These are phyloP conservation scores for Penicillium corylophilum DNA, from an alignment of 2,329 filamentous ascomycete species.

Conservation along the genomic window DNA sequence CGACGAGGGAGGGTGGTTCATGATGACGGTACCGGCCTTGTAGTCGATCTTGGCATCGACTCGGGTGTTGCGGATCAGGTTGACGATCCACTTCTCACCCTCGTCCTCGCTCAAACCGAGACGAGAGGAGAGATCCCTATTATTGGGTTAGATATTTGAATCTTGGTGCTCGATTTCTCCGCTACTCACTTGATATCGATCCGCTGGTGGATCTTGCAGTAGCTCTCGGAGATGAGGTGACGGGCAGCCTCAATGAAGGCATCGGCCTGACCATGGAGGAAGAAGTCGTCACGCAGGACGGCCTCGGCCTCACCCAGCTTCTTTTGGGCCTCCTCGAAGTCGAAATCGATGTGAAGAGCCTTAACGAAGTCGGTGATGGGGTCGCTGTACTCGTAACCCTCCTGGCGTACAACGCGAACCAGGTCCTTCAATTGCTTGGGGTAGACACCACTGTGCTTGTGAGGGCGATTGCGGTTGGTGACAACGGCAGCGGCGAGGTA, in stretches of 20 bases:
- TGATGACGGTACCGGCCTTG: slow-evolving; percentile 95
- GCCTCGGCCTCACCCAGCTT: slow-evolving; percentile 84
- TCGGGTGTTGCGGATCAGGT: slow-evolving; percentile 94
- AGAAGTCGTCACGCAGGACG: slow-evolving; percentile 91
- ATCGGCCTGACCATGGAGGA: slow-evolving; percentile 81
- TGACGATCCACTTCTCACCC: slow-evolving; percentile 99
- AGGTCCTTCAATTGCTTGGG: slow-evolving; percentile 99
- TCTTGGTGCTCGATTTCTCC: not conserved
- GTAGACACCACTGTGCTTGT: slow-evolving; percentile 76
- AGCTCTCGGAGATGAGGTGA: slow-evolving; percentile 96
- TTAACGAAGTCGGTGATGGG: slow-evolving; percentile 95
- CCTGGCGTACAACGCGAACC: slow-evolving; percentile 91
- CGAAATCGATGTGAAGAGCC: slow-evolving; percentile 92
- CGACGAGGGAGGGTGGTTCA: slow-evolving; percentile 98
- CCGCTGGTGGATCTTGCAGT: slow-evolving; percentile 99
- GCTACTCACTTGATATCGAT: slow-evolving; percentile 82
- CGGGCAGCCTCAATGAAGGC: slow-evolving; percentile 90
- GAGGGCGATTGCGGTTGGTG: slow-evolving; percentile 78
- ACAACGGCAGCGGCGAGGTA: slow-evolving; percentile 95
- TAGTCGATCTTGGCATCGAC: slow-evolving; percentile 99
- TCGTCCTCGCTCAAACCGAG: slow-evolving; percentile 90
- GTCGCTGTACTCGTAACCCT: slow-evolving; percentile 96
- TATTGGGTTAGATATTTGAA: slow-evolving; percentile 15
- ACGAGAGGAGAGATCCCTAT: slow-evolving; percentile 79
- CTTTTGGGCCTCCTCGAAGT: slow-evolving; percentile 94